Evolutionary conservation across 2,329 filamentous ascomycete species (phyloP), one percentile per base, ranked within the genome.

Genomic region (Diaporthe australafricana): DNA sequence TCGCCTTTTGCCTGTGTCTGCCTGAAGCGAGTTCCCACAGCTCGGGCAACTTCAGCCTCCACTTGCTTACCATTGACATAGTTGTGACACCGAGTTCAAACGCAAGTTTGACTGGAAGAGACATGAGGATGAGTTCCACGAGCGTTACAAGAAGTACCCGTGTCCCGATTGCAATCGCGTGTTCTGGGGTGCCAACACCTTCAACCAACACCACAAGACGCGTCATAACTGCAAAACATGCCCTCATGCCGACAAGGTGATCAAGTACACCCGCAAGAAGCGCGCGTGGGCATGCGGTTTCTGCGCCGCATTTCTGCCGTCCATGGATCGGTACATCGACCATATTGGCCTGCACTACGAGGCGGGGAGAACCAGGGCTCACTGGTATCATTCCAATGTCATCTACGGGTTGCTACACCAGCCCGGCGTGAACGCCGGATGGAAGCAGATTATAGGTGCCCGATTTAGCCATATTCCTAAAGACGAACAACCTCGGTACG

Each of bases 231-330:
- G 89, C 81, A 89, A 89, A 77, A 89, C 89, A 5, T 92, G 90
- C 74, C 90, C 90, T 6, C 90, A 92, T 76, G 89, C 90, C 62
- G 88, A 91, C 75, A 88, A 88, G 75, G 89, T 91, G 25, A 89
- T 91, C 77, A 87, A 87, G 76, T 90, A 90, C 52, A 78, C 74
- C 68, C 86, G 90, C 73, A 87, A 87, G 73, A 90, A 91, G 82
- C 87, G 90, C 75, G 90, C 91, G 48, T 93, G 90, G 88, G 91
- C 90, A 1, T 93, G 91, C 75, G 91, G 91, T 32, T 92, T 92
- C 80, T 93, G 91, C 76, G 90, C 88, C 5, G 87, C 87, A 20
- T 84, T 92, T 52, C 86, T 91, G 71, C 86, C 89, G 20, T 89
- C 89, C 16, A 88, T 90, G 75, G 90, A 92, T 77, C 89, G 91